Percentiles rank a stretch among this genome's conserved stretches.
phyloP scores from a whole-genome alignment of 768 basidiomycete species.

The Hypsizygus marmoreus region DNA sequence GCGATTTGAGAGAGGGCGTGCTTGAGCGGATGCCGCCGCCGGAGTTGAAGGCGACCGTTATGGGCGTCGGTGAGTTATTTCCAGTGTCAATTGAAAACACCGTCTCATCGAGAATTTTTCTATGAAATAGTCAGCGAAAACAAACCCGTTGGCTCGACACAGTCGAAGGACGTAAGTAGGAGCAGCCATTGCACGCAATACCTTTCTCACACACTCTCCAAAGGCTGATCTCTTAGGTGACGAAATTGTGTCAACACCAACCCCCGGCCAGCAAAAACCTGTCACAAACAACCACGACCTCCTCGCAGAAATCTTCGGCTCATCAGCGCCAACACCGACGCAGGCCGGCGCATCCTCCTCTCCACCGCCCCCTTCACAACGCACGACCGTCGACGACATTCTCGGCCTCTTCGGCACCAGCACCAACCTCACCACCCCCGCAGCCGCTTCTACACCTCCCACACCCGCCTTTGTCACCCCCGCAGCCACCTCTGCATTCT shows the following conservation, averaged over 20 bases:
- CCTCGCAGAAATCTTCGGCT: constrained; percentile 91
- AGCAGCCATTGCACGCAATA: constrained; percentile 4
- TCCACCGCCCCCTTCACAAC: constrained; percentile 48
- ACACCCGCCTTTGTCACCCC: constrained; percentile 12
- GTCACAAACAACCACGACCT: constrained; percentile 79
- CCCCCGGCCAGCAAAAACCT: constrained; percentile 43
- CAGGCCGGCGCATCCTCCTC: constrained; percentile 38
- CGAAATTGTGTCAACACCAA: constrained; percentile 49
- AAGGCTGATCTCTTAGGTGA: constrained; percentile 83
- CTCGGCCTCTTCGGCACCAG: constrained; percentile 78
- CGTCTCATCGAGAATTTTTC: constrained; percentile 9
- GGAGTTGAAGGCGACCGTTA: constrained; percentile 94
- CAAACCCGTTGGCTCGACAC: constrained; percentile 91
- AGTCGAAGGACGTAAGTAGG: constrained; percentile 66
- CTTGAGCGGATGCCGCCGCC: constrained; percentile 99
- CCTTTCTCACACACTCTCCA: constrained; percentile 14
- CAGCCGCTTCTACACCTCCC: constrained; percentile 19
- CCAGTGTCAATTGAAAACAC: neutral
- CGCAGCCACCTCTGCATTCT: constrained; percentile 35
- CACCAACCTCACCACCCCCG: constrained; percentile 21
- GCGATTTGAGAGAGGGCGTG: constrained; percentile 79
- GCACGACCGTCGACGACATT: constrained; percentile 83
- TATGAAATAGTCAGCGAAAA: constrained; percentile 80
- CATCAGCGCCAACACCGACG: constrained; percentile 39
- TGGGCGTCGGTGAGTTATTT: constrained; percentile 75